Base-by-base conservation (phyloP, 1,284 basidiomycete genomes). In the Ustilago curta region DNA sequence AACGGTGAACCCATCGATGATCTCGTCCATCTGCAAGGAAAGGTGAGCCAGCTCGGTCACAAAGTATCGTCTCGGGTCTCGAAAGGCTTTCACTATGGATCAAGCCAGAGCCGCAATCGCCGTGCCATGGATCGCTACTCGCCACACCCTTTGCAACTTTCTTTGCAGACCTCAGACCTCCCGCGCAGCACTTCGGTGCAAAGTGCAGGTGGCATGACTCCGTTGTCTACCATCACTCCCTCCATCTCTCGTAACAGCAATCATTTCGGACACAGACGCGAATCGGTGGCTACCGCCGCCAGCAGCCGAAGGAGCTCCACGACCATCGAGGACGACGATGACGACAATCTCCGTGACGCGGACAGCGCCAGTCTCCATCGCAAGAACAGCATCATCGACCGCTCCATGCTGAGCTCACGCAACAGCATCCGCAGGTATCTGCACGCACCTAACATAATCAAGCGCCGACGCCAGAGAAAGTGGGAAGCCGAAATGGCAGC, bases 81-180 rank as follows among this genome's bases (percentile, higher is more conserved):
- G 5, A 68, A 72, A n/a, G 74, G 77, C n/a, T 57, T 82, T 25
- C 62, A 70, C 35, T 81, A 81, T 45, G 80, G 71, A 12, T 59
- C 71, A 8, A 79, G 71, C 51, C 52, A 66, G 55, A 75, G 70
- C 44, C 73, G 81, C 39, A 80, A 78, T 48, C 79, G 77, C 11
- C 68, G 81, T 21, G 81, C 81, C 2, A 81, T 82, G 76, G 80
- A 77, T 21, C 66, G 69, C 18, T 82, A 77, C 61, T 80, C 80
- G 43, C 80, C 80, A 1, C 68, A 77, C 43, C 62, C 70, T 2
- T 47, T 23, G n/a, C 58, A 49, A 40, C 49, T 65, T 12, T 18
- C 64, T 5, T 42, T 69, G 52, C 68, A 72, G 45, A 66, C 59
- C 2, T 49, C 52, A n/a, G 70, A 70, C n/a, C 47, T 64, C 16